Base-by-base conservation (phyloP, 2,329 filamentous ascomycete species). In the Epichloe typhina region DNA sequence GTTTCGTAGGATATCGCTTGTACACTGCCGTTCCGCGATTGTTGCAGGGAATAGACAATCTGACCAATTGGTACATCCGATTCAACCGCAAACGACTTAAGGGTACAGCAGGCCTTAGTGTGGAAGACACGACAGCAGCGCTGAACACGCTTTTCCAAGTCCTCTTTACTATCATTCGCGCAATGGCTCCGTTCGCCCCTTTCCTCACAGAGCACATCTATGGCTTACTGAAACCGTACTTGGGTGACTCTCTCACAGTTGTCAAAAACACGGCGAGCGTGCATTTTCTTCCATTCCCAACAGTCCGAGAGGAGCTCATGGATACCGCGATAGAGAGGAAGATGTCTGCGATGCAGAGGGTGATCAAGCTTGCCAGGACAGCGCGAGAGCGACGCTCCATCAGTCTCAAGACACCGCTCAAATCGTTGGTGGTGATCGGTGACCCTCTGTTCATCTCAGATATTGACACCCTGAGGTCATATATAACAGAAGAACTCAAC, bases 41-140 rank as follows among this genome's bases (percentile, higher is more conserved):
- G 53, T 74, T 90, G 19, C 75, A 75, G 51, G 74, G 90, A 62
- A 90, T 94, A 57, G 88, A 94, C 61, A 86, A 90, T 67, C 84
- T 84, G 17, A 93, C 88, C 8, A 94, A 95, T 68, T 94, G 87
- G 88, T 94, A 93, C 70, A 94, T 94, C 64, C 79, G 87, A 51
- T 90, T 93, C 74, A 93, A 93, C 71, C 78, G 88, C 45, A 85
- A 85, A 66, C 80, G 88, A 49, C 72, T 93, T 56, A 94, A 93
- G 79, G 88, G 88, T 50, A 86, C 36, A 15, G 36, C 46, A 11
- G 46, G 46, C 8, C 36, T 47, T 3, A 19, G 35, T 21, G 87
- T 61, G 78, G 77, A 86, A 13, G 88, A 95, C 63, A 93, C 88
- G 11, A 72, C 83, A 42, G 84, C 90, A 60, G 88, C 88, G 1